Percentiles rank a stretch among this genome's conserved stretches.
Conservation (phyloP, 2,329 filamentous ascomycete species). For the Cercospora berteroae region DNA sequence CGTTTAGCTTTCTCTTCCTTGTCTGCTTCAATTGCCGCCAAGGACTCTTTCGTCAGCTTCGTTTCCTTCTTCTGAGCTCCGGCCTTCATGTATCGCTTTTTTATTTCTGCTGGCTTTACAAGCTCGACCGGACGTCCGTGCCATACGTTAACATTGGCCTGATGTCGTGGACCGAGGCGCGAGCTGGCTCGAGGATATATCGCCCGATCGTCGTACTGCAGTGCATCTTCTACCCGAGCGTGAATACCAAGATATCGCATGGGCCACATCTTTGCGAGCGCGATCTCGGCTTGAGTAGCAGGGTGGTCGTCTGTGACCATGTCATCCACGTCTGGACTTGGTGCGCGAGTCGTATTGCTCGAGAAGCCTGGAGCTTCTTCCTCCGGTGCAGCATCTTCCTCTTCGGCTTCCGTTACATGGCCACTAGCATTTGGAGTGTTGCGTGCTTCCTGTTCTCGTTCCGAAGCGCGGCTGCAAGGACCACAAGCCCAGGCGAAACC, state of each 20-base stretch:
- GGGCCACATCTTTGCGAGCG: constrained; percentile 91
- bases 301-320: constrained; percentile 58
- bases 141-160: constrained; percentile 83
- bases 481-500: constrained; percentile 98
- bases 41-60: constrained; percentile 75
- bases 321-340: constrained; percentile 46
- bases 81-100: constrained; percentile 67
- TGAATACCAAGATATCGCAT: constrained; percentile 95
- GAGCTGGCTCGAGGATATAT: constrained; percentile 96
- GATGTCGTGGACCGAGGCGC: constrained; percentile 83
- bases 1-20: constrained; percentile 75
- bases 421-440: constrained; percentile 72
- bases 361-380: constrained; percentile 59
- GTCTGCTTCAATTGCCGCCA: constrained; percentile 77
- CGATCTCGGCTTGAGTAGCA: constrained; percentile 80
- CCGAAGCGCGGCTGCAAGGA: constrained; percentile 92
- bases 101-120: constrained; percentile 82
- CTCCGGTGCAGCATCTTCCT: constrained; percentile 64
- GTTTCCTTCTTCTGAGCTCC: constrained; percentile 67
- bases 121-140: constrained; percentile 83
- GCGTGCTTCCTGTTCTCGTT: constrained; percentile 84
- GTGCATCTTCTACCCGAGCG: constrained; percentile 88
- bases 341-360: constrained; percentile 62
- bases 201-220: constrained; percentile 89
- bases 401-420: constrained; percentile 55